These are phyloP conservation scores for Urostyla sp. DNA, from an alignment of 73 alveolate species.

Conservation along the genomic window DNA sequence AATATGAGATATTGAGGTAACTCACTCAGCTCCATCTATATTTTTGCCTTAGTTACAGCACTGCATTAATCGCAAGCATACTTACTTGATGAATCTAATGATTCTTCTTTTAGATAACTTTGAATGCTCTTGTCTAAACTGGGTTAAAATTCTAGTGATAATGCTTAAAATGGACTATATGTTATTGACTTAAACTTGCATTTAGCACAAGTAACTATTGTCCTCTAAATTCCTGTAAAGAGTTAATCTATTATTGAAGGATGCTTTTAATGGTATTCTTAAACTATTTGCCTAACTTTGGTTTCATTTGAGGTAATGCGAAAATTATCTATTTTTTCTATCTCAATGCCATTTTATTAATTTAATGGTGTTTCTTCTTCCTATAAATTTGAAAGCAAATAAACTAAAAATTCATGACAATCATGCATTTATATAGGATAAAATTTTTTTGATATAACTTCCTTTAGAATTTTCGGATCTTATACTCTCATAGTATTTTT, in stretches of 20 bases:
- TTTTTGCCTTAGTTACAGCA: constrained; percentile 26
- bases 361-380: constrained; percentile 60
- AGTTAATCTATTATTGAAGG: constrained; percentile 48
- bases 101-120: not conserved
- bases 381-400: constrained; percentile 15
- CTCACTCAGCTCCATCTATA: constrained; percentile 23
- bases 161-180: constrained; percentile 37
- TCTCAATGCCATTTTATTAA: not conserved
- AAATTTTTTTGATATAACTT: constrained; percentile 23
- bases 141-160: constrained; percentile 13
- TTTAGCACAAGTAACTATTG: constrained; percentile 45
- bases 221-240: constrained; percentile 43
- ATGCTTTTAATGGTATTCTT: constrained; percentile 13
- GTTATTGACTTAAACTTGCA: constrained; percentile 37
- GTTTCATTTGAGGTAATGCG: no score
- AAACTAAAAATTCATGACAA: constrained; percentile 55
- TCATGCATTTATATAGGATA: constrained; percentile 62
- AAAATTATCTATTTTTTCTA: not conserved
- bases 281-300: not conserved
- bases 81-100: not conserved
- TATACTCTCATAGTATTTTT: not conserved
- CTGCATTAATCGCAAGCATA: constrained; percentile 57
- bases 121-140: not conserved
- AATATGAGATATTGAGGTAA: constrained; percentile 41
- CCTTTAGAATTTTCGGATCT: not conserved